Evolutionary conservation across 2,329 filamentous ascomycete species (phyloP).

Genomic region (Sporothrix protearum): DNA sequence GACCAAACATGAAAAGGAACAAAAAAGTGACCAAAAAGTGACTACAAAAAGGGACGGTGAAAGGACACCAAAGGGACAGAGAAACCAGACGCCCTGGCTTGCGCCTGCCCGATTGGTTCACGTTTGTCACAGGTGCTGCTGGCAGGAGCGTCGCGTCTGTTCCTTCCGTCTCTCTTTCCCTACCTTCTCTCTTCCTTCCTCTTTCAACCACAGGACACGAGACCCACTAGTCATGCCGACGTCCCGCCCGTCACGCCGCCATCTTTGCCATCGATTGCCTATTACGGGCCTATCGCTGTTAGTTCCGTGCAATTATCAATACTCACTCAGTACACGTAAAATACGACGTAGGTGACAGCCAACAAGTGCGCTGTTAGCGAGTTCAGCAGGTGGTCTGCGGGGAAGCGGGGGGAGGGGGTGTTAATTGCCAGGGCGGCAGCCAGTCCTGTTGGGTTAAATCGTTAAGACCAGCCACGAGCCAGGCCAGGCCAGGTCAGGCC

Average conservation of each 20-base stretch:
- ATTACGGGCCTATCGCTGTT: neutral
- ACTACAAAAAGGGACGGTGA: neutral
- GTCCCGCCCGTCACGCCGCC: neutral
- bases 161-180: neutral
- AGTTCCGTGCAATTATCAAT: too few species aligned
- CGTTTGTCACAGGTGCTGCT: neutral
- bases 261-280: neutral
- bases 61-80: neutral
- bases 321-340: too few species aligned
- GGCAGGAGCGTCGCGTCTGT: neutral
- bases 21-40: neutral
- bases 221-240: constrained; percentile 16
- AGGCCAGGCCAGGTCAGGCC: neutral
- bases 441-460: neutral
- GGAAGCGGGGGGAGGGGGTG: constrained; percentile 12
- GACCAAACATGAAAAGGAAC: neutral
- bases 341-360: constrained; percentile 6
- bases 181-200: neutral
- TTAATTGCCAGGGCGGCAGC: neutral
- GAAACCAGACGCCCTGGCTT: constrained; percentile 1
- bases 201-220: constrained; percentile 1
- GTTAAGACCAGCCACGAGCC: neutral
- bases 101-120: neutral
- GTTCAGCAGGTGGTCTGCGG: neutral
- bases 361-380: neutral